phyloP scores from a whole-genome alignment of 371 early-diverging fungal species.

The Mortierella sp. region DNA sequence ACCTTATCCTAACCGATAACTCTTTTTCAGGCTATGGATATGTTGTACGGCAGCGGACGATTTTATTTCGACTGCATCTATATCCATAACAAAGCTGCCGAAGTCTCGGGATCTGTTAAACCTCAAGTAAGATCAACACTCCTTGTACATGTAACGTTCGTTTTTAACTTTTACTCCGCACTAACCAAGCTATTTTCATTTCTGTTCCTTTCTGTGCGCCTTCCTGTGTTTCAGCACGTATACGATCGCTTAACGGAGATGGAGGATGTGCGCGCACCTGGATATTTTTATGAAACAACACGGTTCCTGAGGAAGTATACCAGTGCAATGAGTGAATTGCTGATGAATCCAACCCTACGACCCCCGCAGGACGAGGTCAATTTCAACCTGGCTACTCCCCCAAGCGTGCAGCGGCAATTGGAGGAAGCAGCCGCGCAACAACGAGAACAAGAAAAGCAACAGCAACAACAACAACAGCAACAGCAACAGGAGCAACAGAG shows the following conservation, averaged over 20 bases:
- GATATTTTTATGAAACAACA: constrained; percentile 56
- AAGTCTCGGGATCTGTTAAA: constrained; percentile 31
- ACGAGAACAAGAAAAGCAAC: constrained; percentile 4
- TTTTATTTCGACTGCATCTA: constrained; percentile 55
- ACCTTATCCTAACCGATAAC: not conserved
- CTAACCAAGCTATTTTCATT: not conserved
- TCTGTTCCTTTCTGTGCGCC: not conserved
- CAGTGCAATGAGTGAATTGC: constrained; percentile 48
- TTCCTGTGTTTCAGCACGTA: constrained; percentile 39
- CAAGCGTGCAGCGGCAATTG: constrained; percentile 16
- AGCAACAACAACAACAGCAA: constrained; percentile 12
- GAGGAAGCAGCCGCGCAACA: not conserved
- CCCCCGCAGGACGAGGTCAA: constrained; percentile 18
- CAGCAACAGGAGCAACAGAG: constrained; percentile 9
- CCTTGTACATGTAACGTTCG: too few relatives aligned
- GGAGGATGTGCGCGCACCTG: constrained; percentile 21
- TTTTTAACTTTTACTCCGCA: not conserved
- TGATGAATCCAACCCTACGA: constrained; percentile 48
- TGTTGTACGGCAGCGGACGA: constrained; percentile 11
- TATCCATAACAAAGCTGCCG: constrained; percentile 55
- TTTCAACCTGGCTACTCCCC: constrained; percentile 15
- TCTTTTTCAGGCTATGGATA: constrained; percentile 16
- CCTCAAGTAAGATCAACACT: constrained; percentile 54
- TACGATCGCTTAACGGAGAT: constrained; percentile 55
- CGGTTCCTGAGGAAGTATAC: constrained; percentile 35